Percentiles rank a stretch among this genome's conserved stretches.
These are phyloP conservation scores for Kazachstania viticola DNA, from an alignment of 805 yeast species.

Conservation along the genomic window DNA sequence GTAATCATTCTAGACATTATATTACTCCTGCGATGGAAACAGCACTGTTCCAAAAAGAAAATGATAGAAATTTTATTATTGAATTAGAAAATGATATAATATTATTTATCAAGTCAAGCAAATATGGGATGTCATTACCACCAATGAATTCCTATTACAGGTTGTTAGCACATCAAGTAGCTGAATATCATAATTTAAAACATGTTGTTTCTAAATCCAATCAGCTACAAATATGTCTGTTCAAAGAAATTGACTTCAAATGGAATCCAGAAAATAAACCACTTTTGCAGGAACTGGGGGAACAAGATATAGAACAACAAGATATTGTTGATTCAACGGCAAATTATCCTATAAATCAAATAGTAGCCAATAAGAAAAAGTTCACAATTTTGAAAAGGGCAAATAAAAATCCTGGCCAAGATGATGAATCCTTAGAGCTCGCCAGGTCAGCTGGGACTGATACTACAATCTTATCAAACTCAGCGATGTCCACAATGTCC, in stretches of 20 bases:
- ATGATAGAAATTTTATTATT: constrained; percentile 40
- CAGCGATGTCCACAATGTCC: background rate
- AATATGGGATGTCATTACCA: constrained; percentile 31
- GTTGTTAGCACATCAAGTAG: constrained; percentile 55
- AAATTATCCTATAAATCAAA: background rate
- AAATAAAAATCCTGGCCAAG: no score
- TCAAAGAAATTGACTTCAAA: constrained; percentile 25
- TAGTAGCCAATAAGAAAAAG: background rate
- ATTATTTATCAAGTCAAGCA: constrained; percentile 33
- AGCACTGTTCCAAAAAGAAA: constrained; percentile 32
- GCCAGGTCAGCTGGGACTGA: no score
- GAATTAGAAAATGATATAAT: constrained; percentile 38
- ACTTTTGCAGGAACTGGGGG: constrained; percentile 13
- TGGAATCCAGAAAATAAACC: constrained; percentile 6
- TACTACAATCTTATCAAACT: background rate
- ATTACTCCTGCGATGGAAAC: constrained; percentile 26
- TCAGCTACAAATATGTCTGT: constrained; percentile 36
- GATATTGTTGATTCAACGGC: background rate
- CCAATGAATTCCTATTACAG: constrained; percentile 62
- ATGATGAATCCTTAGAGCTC: no score
- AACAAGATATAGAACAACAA: constrained; percentile 4
- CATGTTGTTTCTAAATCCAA: constrained; percentile 41
- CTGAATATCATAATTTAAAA: constrained; percentile 52
- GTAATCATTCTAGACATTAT: no score
- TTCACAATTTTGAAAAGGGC: background rate